Evolutionary conservation across 345 rosid species (phyloP), one percentile per base, ranked within the genome.

Genomic region (Populus deltoides): DNA sequence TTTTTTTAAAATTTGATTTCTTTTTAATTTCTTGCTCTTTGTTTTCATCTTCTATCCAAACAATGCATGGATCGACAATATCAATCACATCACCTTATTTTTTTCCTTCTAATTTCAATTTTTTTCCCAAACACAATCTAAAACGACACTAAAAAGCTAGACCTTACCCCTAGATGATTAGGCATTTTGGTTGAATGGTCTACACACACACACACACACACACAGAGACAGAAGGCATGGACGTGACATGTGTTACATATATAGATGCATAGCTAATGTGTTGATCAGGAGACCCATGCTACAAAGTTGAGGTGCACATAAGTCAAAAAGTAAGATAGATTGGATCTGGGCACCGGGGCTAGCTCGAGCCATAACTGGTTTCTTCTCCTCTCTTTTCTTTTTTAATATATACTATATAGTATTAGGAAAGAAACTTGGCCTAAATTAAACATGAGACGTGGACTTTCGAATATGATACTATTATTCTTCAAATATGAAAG

Each of bases 401-500:
- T n/a, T n/a, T n/a, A n/a, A 8, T 57, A n/a, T 57, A 8, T 39
- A 39, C 2, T 39, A 39, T 41, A n/a, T 57, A 57, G 24, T 53
- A 39, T 53, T n/a, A n/a, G 29, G 15, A 59, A 3, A 3, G 5
- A 9, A n/a, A 59, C 65, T 62, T 39, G 13, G 35, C 66, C n/a
- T 55, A 11, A 9, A 11, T n/a, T 66, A 24, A 57, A 53, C 35
- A 71, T 66, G 66, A 16, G 57, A 73, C 15, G 4, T 36, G 81
- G 16, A 59, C 65, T 59, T 7, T 18, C 53, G 71, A 80, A 80
- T 72, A 77, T 16, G 51, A 20, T 71, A 29, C 43, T 31, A 55
- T 35, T 41, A 61, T 71, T 75, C 68, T 73, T 55, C 16, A 68
- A 72, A 73, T 35, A n/a, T 1, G 65, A 59, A 74, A 68, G 73